These are phyloP conservation scores for Verticillium klebahnii DNA, from an alignment of 2,329 filamentous ascomycete species.

Conservation along the genomic window DNA sequence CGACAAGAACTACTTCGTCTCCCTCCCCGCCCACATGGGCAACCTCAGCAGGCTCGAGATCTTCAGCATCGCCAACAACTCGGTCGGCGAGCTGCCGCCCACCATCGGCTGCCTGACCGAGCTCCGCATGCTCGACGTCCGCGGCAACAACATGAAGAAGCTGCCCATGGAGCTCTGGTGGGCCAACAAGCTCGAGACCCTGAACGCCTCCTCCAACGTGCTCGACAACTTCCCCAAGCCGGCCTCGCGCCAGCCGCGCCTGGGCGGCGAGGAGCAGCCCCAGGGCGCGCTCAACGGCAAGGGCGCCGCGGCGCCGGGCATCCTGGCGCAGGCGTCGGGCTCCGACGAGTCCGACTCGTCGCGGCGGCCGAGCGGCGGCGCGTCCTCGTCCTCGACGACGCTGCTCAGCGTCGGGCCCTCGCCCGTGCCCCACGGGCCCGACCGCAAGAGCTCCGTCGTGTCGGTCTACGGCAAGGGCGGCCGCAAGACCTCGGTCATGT, in stretches of 20 bases:
- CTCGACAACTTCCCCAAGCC: constrained; percentile 88
- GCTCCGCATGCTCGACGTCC: constrained; percentile 78
- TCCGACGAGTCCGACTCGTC: constrained; percentile 70
- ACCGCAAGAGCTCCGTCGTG: constrained; percentile 78
- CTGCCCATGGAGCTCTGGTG: constrained; percentile 95
- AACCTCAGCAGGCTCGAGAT: constrained; percentile 79
- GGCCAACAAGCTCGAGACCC: constrained; percentile 80
- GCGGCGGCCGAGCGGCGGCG: constrained; percentile 67
- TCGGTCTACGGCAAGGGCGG: constrained; percentile 74
- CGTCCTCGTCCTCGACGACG: constrained; percentile 74
- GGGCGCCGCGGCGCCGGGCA: constrained; percentile 30
- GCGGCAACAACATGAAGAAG: constrained; percentile 88
- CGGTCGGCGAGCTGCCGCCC: constrained; percentile 73
- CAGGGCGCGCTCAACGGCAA: constrained; percentile 33
- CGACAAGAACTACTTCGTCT: constrained; percentile 94
- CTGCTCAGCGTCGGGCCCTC: constrained; percentile 73
- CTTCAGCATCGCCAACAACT: constrained; percentile 91
- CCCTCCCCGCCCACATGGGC: constrained; percentile 79
- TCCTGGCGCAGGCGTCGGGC: constrained; percentile 59
- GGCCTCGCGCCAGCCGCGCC: constrained; percentile 61
- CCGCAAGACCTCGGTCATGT: constrained; percentile 81
- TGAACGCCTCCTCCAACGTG: constrained; percentile 95
- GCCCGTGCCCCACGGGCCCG: constrained; percentile 53
- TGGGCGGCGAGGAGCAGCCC: constrained; percentile 44
- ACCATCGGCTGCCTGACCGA: constrained; percentile 87